phyloP scores from a whole-genome alignment of 202 grass and related monocot genomes.

The Hordeum pubiflorum region DNA sequence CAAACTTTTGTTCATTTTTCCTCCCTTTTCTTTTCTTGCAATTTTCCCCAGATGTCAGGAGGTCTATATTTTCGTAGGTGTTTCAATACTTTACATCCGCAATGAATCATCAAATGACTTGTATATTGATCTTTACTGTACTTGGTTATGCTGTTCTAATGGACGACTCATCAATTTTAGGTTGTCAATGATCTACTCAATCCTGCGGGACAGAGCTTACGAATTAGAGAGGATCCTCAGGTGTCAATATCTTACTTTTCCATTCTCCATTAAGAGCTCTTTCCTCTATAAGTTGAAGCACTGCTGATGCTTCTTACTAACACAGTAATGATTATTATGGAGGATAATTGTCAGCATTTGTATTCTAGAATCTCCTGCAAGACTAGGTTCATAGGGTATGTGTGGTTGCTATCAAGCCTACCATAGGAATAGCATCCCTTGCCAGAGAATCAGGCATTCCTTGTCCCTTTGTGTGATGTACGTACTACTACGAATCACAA shows the following conservation, averaged over 20 bases:
- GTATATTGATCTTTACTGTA: conserved; percentile 3
- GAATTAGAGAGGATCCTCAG: conserved; percentile 98
- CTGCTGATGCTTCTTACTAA: background rate
- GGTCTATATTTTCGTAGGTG: background rate
- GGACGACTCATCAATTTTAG: conserved; percentile 21
- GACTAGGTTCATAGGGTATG: background rate
- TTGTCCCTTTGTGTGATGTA: no score
- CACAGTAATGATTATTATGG: conserved; percentile 7
- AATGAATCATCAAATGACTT: background rate
- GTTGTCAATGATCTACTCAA: conserved; percentile 99
- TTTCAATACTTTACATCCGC: background rate
- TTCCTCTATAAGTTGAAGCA: background rate
- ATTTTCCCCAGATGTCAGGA: background rate
- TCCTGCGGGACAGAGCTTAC: conserved; percentile 94
- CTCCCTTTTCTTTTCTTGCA: background rate
- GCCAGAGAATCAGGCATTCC: background rate
- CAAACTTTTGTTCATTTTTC: background rate
- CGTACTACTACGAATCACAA: no score
- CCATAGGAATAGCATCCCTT: background rate
- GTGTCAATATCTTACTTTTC: conserved; percentile 30
- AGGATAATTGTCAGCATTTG: background rate
- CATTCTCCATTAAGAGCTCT: conserved; percentile 9
- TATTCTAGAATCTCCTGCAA: background rate
- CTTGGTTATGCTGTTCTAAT: conserved; percentile 19
- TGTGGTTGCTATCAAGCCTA: background rate